Evolutionary conservation across 106 monocot species (phyloP).

Genomic region (Platanthera zijinensis): DNA sequence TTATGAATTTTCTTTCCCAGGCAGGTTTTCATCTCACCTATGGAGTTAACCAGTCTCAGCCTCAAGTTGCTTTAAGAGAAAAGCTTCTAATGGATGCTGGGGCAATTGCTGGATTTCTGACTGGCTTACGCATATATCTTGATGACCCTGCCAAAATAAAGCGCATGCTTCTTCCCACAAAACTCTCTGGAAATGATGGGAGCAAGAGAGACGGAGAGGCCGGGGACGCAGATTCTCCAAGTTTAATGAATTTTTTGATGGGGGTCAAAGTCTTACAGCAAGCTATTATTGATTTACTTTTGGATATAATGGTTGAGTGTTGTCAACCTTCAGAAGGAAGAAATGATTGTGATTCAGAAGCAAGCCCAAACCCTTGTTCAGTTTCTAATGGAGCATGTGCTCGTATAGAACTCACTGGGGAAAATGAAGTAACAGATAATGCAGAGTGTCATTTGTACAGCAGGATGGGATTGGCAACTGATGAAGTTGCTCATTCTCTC

Average conservation of each 20-base stretch:
- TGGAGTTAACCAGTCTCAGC: conserved; percentile 67
- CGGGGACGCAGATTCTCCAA: conserved; percentile 54
- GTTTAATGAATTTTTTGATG: conserved; percentile 85
- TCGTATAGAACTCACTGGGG: conserved; percentile 33
- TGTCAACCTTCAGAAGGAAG: conserved; percentile 72
- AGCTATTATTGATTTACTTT: conserved; percentile 84
- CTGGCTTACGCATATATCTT: conserved; percentile 69
- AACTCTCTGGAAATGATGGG: conserved; percentile 36
- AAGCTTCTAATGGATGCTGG: conserved; percentile 87
- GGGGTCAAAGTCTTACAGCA: conserved; percentile 83
- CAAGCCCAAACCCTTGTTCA: conserved; percentile 34
- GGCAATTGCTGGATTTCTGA: conserved; percentile 85
- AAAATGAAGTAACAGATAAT: conserved; percentile 31
- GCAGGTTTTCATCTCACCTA: conserved; percentile 89
- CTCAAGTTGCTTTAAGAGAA: conserved; percentile 74
- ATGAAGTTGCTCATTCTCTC: conserved; percentile 35
- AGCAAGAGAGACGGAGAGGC: conserved; percentile 48
- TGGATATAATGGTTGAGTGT: conserved; percentile 99
- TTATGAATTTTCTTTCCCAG: conserved; percentile 66
- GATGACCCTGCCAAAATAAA: conserved; percentile 93
- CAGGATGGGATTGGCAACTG: conserved; percentile 37
- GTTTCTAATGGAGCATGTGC: conserved; percentile 32
- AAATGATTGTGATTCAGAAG: conserved; percentile 28
- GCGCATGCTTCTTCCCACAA: conserved; percentile 82
- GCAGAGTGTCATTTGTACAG: conserved; percentile 28